Evolutionary conservation across 2,329 filamentous ascomycete genomes (phyloP).

Genomic region (Penicillium sp.): DNA sequence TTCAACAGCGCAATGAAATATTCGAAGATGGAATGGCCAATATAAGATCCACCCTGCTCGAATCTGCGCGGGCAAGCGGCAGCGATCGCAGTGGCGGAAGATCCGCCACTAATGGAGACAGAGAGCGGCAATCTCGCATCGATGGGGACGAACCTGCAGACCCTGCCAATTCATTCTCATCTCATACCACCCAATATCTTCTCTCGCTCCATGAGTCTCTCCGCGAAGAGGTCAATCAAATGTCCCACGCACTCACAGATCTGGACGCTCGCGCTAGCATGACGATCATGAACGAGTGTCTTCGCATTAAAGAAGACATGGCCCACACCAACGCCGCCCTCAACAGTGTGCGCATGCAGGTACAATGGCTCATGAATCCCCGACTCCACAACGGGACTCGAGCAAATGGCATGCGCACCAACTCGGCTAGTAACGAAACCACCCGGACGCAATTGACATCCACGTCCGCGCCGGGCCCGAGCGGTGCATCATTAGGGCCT

Average conservation of each 20-base stretch:
- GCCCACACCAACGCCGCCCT: constrained; percentile 64
- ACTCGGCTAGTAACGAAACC: constrained; percentile 17
- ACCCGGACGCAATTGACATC: constrained; percentile 26
- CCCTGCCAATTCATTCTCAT: constrained; percentile 36
- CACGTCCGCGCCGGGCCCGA: constrained; percentile 33
- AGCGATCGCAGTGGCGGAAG: constrained; percentile 8
- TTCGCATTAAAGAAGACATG: constrained; percentile 65
- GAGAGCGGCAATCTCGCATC: constrained; percentile 20
- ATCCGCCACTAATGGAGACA: constrained; percentile 17
- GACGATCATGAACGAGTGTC: constrained; percentile 65
- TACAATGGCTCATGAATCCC: constrained; percentile 65
- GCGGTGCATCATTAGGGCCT: constrained; percentile 29
- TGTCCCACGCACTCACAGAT: constrained; percentile 59
- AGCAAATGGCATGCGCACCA: constrained; percentile 27
- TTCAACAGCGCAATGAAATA: constrained; percentile 52
- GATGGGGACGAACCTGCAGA: constrained; percentile 22
- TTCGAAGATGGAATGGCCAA: constrained; percentile 51
- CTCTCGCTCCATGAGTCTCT: constrained; percentile 64
- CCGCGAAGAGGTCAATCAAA: constrained; percentile 61
- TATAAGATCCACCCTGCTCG: constrained; percentile 44
- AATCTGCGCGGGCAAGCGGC: constrained; percentile 32
- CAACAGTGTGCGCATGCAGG: constrained; percentile 61
- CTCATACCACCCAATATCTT: constrained; percentile 58
- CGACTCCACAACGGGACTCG: constrained; percentile 53
- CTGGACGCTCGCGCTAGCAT: constrained; percentile 64